Percentiles rank a stretch among this genome's conserved stretches.
Conservation (phyloP, 2,329 filamentous ascomycete genomes). For the Ophiostoma sp. region DNA sequence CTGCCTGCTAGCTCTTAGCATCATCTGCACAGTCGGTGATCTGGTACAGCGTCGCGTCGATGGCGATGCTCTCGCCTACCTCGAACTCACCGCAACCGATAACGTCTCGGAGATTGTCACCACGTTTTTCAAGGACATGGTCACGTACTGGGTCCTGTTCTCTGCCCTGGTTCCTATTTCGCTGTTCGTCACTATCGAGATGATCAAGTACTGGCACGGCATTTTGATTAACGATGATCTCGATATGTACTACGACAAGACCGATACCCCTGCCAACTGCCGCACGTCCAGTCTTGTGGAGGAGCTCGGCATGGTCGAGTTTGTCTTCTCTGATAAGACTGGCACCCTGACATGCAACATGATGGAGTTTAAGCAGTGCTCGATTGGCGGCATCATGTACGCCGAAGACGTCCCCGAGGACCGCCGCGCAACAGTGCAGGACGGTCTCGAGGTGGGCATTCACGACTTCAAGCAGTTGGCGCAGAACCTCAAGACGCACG, state of each 20-base stretch:
- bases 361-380: slow-evolving; percentile 96
- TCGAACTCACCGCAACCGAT: slow-evolving; percentile 60
- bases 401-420: slow-evolving; percentile 90
- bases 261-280: slow-evolving; percentile 91
- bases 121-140: slow-evolving; percentile 88
- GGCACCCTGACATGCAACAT: slow-evolving; percentile 87
- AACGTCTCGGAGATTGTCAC: slow-evolving; percentile 53
- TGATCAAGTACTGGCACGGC: slow-evolving; percentile 98
- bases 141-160: slow-evolving; percentile 98
- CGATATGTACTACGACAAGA: slow-evolving; percentile 96
- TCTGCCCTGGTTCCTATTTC: slow-evolving; percentile 96
- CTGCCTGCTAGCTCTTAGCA: slow-evolving; percentile 76
- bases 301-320: slow-evolving; percentile 96
- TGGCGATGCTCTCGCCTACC: slow-evolving; percentile 61
- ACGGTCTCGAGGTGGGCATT: slow-evolving; percentile 71
- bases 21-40: slow-evolving; percentile 88
- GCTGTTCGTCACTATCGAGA: slow-evolving; percentile 92
- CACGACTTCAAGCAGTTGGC: slow-evolving; percentile 75
- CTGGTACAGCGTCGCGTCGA: slow-evolving; percentile 68
- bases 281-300: slow-evolving; percentile 94
- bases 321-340: slow-evolving; percentile 95
- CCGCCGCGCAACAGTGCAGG: slow-evolving; percentile 69
- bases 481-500: slow-evolving; percentile 58
- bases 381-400: slow-evolving; percentile 90
- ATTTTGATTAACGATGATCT: slow-evolving; percentile 96